Evolutionary conservation across 1,284 basidiomycete species (phyloP).

Genomic region (Afroboletus lepidellus): DNA sequence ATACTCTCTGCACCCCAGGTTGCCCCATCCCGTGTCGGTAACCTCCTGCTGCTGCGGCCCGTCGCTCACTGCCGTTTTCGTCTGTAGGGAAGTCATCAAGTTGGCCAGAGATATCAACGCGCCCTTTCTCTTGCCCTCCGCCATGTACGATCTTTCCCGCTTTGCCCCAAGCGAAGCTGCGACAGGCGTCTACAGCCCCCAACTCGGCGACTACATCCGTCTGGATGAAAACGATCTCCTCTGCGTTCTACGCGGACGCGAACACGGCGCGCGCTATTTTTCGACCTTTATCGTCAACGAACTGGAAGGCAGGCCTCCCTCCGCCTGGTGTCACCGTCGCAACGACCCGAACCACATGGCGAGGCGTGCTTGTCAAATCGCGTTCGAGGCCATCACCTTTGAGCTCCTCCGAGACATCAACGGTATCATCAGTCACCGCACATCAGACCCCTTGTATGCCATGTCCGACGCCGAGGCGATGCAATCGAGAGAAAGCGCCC

Average conservation of each 20-base stretch:
- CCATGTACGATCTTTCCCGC: constrained; percentile 54
- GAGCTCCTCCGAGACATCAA: constrained; percentile 69
- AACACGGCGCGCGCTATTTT: constrained; percentile 66
- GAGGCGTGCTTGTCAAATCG: constrained; percentile 59
- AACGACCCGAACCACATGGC: constrained; percentile 43
- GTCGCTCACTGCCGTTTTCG: constrained; percentile 21
- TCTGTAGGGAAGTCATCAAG: constrained; percentile 42
- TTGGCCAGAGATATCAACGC: constrained; percentile 42
- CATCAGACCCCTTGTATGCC: constrained; percentile 65
- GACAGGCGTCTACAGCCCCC: constrained; percentile 31
- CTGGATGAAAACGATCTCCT: constrained; percentile 56
- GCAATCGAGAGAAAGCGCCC: constrained; percentile 53
- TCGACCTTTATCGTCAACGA: constrained; percentile 72
- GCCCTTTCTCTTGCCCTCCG: constrained; percentile 43
- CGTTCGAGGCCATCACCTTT: constrained; percentile 69
- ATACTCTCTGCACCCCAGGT: constrained; percentile 50
- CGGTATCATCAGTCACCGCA: constrained; percentile 61
- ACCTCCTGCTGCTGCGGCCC: background rate
- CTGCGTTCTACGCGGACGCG: constrained; percentile 60
- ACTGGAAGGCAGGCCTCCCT: constrained; percentile 58
- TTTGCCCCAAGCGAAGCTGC: constrained; percentile 43
- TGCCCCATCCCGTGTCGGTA: constrained; percentile 65
- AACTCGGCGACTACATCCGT: constrained; percentile 24
- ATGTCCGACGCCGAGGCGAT: constrained; percentile 64
- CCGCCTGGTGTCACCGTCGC: constrained; percentile 47